Evolutionary conservation across 441 rosid genomes (phyloP), one percentile per base, ranked within the genome.

Genomic region (Caryocar brasiliense): DNA sequence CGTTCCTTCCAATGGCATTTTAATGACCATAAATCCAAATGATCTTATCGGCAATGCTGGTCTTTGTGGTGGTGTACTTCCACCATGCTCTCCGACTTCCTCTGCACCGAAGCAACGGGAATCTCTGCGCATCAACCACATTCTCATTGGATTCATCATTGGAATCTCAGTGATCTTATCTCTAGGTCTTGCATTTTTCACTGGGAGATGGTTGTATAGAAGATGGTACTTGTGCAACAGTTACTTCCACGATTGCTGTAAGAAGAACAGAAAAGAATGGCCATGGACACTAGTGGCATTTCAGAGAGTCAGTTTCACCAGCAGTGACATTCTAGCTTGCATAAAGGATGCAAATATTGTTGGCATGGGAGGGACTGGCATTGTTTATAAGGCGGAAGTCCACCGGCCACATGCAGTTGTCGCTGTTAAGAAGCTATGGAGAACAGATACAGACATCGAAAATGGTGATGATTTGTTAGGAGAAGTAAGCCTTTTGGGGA

Each of bases 371-470:
- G 95, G 86, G 18, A 68, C 83, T 1, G 95, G 90, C 27, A 60
- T 85, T 22, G 95, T 85, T 46, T 82, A 85, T 77, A 82, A 78
- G 70, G 90, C 95, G 26, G 90, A 82, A 71, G 65, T 78, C 49
- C 67, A 73, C 59, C 51, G 77, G 37, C 86, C 86, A 3, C 69
- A 60, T 12, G 70, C 52, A 7, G 57, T 65, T 2, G 90, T 82
- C 32, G 90, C 95, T 1, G 85, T 85, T 5, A 85, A 85, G 73
- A 85, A 85, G 70, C 83, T 85, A 5, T 82, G 95, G 90, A 76
- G 85, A 64, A 56, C 78, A 7, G 65, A 67, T 4, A 50, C 67
- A 0, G 77, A 77, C 47, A 43, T 68, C 0, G 88, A 81, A 39
- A 64, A 49, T 6, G 75, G 75, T 5, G 79, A 70, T 1, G 78